Percentiles rank a stretch among this genome's conserved stretches.
Conservation (phyloP, 805 yeast species). For the Ogataea glucozyma region DNA sequence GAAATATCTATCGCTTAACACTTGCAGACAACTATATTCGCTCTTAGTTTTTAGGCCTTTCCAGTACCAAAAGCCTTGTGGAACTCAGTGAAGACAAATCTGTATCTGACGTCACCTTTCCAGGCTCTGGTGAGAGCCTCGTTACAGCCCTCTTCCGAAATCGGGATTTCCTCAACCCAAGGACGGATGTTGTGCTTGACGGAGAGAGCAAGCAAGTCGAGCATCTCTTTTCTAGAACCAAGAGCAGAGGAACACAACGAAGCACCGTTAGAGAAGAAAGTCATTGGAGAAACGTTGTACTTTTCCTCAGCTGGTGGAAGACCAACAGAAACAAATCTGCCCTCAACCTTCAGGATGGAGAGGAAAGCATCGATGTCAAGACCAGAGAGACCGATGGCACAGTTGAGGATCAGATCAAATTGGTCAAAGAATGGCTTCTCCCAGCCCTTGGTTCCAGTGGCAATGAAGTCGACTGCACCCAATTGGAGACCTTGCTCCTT, state of each 20-base stretch:
- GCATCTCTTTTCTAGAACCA: conserved; percentile 49
- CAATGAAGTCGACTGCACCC: conserved; percentile 46
- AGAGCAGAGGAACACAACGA: conserved; percentile 47
- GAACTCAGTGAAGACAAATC: conserved; percentile 51
- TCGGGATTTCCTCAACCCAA: conserved; percentile 52
- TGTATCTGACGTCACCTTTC: conserved; percentile 51
- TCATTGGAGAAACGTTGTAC: conserved; percentile 48
- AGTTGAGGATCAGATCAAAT: conserved; percentile 44
- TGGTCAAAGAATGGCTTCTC: conserved; percentile 31
- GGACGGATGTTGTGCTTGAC: conserved; percentile 48
- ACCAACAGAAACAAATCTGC: conserved; percentile 49
- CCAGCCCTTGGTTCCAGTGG: conserved; percentile 50
- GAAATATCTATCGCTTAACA: no score
- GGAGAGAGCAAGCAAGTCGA: conserved; percentile 47
- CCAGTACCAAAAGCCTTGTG: conserved; percentile 44
- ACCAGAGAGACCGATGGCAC: conserved; percentile 44
- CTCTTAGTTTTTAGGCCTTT: not conserved
- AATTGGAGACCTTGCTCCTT: conserved; percentile 40
- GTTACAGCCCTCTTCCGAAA: conserved; percentile 43
- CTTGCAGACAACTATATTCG: no score
- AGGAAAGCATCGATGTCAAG: conserved; percentile 38
- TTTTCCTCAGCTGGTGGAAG: conserved; percentile 44
- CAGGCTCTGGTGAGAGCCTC: conserved; percentile 47
- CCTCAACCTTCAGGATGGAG: conserved; percentile 38
- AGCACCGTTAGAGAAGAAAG: conserved; percentile 49